Evolutionary conservation across 2,329 filamentous ascomycete species (phyloP).

Genomic region (Alternaria ventricosa): DNA sequence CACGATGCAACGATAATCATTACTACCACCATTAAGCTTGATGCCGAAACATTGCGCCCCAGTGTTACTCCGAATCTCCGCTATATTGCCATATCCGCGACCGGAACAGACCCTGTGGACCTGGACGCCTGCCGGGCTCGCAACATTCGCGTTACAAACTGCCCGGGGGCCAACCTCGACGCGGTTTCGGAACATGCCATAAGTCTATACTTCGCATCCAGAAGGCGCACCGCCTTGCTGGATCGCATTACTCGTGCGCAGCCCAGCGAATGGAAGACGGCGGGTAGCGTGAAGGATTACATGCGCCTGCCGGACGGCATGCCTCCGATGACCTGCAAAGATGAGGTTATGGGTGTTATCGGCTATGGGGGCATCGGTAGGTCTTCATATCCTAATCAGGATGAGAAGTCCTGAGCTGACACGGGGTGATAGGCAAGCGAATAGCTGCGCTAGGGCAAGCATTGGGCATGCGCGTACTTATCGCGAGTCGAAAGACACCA

Average conservation of each 20-base stretch:
- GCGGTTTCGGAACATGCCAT: conserved; percentile 60
- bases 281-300: conserved; percentile 42
- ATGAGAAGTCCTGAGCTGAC: conserved; percentile 18
- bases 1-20: conserved; percentile 57
- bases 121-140: conserved; percentile 52
- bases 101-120: conserved; percentile 57
- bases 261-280: conserved; percentile 51
- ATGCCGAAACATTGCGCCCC: conserved; percentile 48
- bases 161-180: conserved; percentile 56
- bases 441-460: conserved; percentile 54
- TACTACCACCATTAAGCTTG: conserved; percentile 50
- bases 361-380: conserved; percentile 58
- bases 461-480: conserved; percentile 57
- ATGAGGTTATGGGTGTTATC: conserved; percentile 59
- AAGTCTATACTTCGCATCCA: conserved; percentile 56
- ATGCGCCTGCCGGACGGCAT: conserved; percentile 45
- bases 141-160: conserved; percentile 56
- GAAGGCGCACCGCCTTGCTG: conserved; percentile 50
- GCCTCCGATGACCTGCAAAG: conserved; percentile 54
- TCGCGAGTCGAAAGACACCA: conserved; percentile 52
- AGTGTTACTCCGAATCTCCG: conserved; percentile 52
- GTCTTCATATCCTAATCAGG: conserved; percentile 16
- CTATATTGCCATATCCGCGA: conserved; percentile 55
- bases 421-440: conserved; percentile 44
- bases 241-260: conserved; percentile 30